Evolutionary conservation across 331 rosid species (phyloP).

Genomic region (Rhamnella rubrinervis): DNA sequence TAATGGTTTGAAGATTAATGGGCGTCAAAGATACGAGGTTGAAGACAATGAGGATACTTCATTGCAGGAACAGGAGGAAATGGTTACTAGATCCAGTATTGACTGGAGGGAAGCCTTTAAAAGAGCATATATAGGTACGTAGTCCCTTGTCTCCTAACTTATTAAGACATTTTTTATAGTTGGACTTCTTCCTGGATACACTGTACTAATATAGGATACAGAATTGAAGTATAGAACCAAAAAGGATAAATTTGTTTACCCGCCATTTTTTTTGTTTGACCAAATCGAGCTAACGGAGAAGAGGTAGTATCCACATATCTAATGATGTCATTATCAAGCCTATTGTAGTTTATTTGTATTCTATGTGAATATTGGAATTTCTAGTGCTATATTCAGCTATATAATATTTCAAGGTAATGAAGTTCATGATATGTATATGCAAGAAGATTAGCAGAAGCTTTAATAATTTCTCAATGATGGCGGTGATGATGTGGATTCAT

Average conservation of each 20-base stretch:
- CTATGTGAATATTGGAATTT: no score
- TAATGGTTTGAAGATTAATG: slow-evolving; percentile 15
- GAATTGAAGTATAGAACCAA: not conserved
- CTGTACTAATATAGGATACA: not conserved
- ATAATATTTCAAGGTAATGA: no score
- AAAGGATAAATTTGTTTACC: no score
- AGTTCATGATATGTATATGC: no score
- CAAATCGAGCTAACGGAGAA: no score
- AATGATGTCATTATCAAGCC: no score
- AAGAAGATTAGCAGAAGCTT: no score
- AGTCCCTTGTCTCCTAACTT: not conserved
- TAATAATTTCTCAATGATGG: no score
- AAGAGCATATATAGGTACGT: slow-evolving; percentile 57
- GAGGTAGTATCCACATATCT: not conserved
- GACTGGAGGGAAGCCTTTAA: slow-evolving; percentile 69
- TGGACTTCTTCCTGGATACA: not conserved
- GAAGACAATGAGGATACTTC: slow-evolving; percentile 23
- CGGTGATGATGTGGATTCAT: no score
- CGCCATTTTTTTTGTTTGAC: no score
- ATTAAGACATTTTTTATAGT: not conserved
- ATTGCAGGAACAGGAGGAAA: slow-evolving; percentile 18
- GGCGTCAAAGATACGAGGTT: slow-evolving; percentile 1
- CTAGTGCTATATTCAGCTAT: no score
- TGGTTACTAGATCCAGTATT: slow-evolving; percentile 17
- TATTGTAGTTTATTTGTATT: no score